A percentile compares a stretch with the other conserved stretches of the same genome.
Evolutionary conservation across 2,329 filamentous ascomycete genomes (phyloP).

Genomic region (Calonectria leucothoes): DNA sequence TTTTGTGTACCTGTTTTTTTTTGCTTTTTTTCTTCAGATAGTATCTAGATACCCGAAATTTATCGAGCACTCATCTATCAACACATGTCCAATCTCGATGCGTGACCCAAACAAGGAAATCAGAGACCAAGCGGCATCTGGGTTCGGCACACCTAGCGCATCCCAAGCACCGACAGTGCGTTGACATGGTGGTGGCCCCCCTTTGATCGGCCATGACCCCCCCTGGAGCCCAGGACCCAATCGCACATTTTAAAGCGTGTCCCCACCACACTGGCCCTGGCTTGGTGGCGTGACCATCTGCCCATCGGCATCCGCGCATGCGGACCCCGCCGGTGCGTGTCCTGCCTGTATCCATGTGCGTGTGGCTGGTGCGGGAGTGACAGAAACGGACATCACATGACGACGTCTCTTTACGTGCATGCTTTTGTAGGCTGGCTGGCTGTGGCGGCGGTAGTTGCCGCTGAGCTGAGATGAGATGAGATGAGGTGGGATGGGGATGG

Average conservation of each 20-base stretch:
- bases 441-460: not conserved
- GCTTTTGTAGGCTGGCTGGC: not conserved
- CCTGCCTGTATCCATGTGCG: constrained; percentile 21
- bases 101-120: not conserved
- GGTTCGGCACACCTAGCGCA: constrained; percentile 1
- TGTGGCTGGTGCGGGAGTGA: constrained; percentile 29
- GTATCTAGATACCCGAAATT: constrained; percentile 26
- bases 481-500: no score
- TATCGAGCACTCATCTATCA: constrained; percentile 6
- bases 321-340: constrained; percentile 34
- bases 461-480: no score
- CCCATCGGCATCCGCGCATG: constrained; percentile 19
- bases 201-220: constrained; percentile 3
- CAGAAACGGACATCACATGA: not conserved
- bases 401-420: not conserved
- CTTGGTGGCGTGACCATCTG: constrained; percentile 42
- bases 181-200: not conserved
- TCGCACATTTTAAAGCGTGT: not conserved
- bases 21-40: not conserved
- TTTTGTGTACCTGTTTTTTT: not conserved
- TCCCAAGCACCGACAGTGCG: not conserved
- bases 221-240: not conserved
- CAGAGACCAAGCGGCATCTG: not conserved
- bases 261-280: constrained; percentile 8
- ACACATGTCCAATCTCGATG: not conserved